Percentiles rank a stretch among this genome's conserved stretches.
Conservation (phyloP, 352 stramenopile species). For the Pythium brachiatum region DNA sequence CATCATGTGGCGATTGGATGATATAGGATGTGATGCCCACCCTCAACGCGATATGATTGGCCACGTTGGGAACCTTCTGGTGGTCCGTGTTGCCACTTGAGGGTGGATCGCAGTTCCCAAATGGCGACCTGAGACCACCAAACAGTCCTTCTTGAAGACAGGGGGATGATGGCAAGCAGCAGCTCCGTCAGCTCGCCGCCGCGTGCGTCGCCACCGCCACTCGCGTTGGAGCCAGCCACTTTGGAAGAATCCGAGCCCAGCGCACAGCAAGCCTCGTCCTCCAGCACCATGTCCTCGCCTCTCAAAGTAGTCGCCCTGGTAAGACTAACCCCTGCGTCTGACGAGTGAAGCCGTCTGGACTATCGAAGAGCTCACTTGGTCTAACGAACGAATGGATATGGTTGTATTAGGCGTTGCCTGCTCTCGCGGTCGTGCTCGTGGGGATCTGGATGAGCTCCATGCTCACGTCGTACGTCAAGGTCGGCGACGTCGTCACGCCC, state of each 20-base stretch:
- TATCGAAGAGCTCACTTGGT: slow-evolving; percentile 20
- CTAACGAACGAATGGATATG: background rate
- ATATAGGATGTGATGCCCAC: background rate
- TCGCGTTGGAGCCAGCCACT: slow-evolving; percentile 2
- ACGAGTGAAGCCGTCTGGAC: slow-evolving; percentile 17
- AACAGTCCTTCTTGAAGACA: background rate
- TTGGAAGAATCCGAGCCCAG: slow-evolving; percentile 8
- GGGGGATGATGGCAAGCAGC: background rate
- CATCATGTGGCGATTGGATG: slow-evolving; percentile 1
- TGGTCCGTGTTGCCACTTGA: slow-evolving; percentile 20
- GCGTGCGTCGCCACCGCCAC: background rate
- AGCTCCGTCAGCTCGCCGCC: background rate
- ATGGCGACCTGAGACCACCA: slow-evolving; percentile 13
- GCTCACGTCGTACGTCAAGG: slow-evolving; percentile 56
- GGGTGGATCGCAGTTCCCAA: slow-evolving; percentile 8
- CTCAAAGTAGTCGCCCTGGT: slow-evolving; percentile 21
- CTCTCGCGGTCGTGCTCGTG: slow-evolving; percentile 62
- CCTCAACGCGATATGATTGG: slow-evolving; percentile 12
- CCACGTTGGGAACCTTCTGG: slow-evolving; percentile 7
- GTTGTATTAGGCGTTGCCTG: slow-evolving; percentile 40
- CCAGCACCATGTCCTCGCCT: slow-evolving; percentile 6
- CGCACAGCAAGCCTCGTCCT: background rate
- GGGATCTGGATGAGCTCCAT: slow-evolving; percentile 69
- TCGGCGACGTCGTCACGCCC: slow-evolving; percentile 38
- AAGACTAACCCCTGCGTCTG: slow-evolving; percentile 1